phyloP scores from a whole-genome alignment of 805 yeast species.

The Wickerhamomyces pijperi region DNA sequence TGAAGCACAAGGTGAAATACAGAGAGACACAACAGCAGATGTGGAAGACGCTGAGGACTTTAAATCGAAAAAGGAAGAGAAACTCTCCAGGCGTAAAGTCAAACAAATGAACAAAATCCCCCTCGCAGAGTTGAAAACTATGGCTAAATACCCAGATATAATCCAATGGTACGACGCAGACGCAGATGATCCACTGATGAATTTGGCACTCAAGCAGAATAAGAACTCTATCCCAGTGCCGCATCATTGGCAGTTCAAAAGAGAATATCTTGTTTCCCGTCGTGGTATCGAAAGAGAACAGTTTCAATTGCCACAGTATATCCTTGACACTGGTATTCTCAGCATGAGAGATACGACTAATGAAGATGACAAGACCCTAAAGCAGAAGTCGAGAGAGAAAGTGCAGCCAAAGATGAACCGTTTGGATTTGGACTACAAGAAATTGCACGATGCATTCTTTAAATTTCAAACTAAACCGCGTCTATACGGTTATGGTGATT shows the following conservation, averaged over 20 bases:
- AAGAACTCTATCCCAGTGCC: constrained; percentile 74
- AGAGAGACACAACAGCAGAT: too few relatives aligned
- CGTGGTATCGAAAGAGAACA: constrained; percentile 59
- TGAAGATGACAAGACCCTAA: constrained; percentile 41
- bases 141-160: constrained; percentile 51
- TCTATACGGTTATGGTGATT: constrained; percentile 59
- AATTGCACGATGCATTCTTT: constrained; percentile 78
- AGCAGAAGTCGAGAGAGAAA: constrained; percentile 67
- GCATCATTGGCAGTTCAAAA: constrained; percentile 68
- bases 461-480: constrained; percentile 67
- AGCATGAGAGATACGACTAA: constrained; percentile 65
- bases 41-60: constrained; percentile 1
- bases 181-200: constrained; percentile 64
- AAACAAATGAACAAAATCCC: constrained; percentile 47
- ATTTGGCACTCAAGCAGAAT: constrained; percentile 50
- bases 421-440: constrained; percentile 76
- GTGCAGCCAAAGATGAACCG: constrained; percentile 86
- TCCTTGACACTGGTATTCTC: constrained; percentile 73
- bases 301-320: constrained; percentile 68
- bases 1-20: constrained; percentile 5
- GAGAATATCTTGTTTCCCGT: constrained; percentile 60
- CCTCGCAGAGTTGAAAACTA: constrained; percentile 54
- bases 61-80: constrained; percentile 23
- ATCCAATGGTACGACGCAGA: constrained; percentile 86
- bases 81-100: constrained; percentile 30